phyloP scores from a whole-genome alignment of 257 asterid genomes.

The Przewalskia tangutica region DNA sequence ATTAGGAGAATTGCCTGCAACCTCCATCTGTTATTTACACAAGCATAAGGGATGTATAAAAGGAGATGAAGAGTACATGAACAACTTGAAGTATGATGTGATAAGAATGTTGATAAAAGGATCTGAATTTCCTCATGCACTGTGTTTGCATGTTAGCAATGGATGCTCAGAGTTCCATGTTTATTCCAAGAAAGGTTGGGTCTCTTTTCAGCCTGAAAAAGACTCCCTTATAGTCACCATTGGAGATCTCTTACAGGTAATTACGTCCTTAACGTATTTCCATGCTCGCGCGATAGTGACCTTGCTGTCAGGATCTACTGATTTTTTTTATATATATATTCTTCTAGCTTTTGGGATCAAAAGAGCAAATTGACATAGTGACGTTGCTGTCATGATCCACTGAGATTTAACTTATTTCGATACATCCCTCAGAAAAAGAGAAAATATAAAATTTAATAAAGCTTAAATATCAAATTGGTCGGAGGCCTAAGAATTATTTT shows the following conservation, averaged over 20 bases:
- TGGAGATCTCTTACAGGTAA: constrained; percentile 76
- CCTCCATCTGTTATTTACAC: constrained; percentile 42
- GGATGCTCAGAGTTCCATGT: constrained; percentile 69
- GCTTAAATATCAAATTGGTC: too few species aligned
- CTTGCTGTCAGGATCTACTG: background rate
- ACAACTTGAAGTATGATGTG: constrained; percentile 56
- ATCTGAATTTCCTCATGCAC: constrained; percentile 57
- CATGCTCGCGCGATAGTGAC: background rate
- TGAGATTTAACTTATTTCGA: background rate
- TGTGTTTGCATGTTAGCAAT: constrained; percentile 55
- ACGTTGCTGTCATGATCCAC: background rate
- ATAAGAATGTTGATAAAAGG: constrained; percentile 72
- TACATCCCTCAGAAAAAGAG: background rate
- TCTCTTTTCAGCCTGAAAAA: constrained; percentile 45
- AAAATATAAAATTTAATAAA: background rate
- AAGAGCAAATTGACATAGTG: background rate
- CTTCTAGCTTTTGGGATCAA: background rate
- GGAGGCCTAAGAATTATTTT: too few species aligned
- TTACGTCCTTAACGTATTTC: background rate
- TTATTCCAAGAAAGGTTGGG: constrained; percentile 87
- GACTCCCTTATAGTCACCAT: constrained; percentile 44
- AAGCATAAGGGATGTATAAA: constrained; percentile 32
- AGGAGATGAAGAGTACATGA: constrained; percentile 15
- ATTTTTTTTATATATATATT: too few species aligned
- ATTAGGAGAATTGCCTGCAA: constrained; percentile 12